Base-by-base conservation (phyloP, 768 basidiomycete species). In the Leccinum variicolor region DNA sequence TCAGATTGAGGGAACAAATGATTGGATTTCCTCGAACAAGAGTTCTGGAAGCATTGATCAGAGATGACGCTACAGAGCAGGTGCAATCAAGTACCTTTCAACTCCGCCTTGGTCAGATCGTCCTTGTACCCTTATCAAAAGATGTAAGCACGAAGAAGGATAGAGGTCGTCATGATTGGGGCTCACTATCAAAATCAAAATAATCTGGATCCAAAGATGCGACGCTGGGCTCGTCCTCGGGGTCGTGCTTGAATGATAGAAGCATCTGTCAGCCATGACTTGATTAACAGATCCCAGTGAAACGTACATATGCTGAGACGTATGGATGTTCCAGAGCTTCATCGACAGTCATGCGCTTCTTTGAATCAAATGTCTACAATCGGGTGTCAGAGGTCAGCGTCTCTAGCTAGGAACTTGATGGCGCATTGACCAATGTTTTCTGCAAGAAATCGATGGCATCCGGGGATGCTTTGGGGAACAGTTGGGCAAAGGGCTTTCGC, bases 151-250 rank as follows among this genome's bases (percentile, higher is more conserved):
- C 41, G 57, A 52, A 54, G 4, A 13, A 25, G 14, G 14, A 36
- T 13, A 7, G 52, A 51, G 26, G 39, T 41, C 26, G 36, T 45
- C 49, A 50, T 33, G 41, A 39, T 43, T 9, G 21, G 21, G 15
- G 73, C 86, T 72, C 67, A 89, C 85, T 77, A 71, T 97, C 94
- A 66, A 95, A 96, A 64, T 93, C 89, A 72, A 97, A 97, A 74
- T 94, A 97, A 47, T 83, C 81, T 0, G 92, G 84, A 66, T 86
- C 87, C 47, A 97, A 81, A 10, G 90, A 86, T 43, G 83, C 79
- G n/a, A 89, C 87, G 28, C 77, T 77, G 2, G 95, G 94, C 67
- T 97, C 94, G 68, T 97, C 94, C 54, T 91, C 88, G 2, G 93
- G 86, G 68, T 94, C 92, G 64, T 93, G 90, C 85, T 89, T 26